Conservation (phyloP, 1,139 yeast genomes). For the Suhomyces bribrorum region DNA sequence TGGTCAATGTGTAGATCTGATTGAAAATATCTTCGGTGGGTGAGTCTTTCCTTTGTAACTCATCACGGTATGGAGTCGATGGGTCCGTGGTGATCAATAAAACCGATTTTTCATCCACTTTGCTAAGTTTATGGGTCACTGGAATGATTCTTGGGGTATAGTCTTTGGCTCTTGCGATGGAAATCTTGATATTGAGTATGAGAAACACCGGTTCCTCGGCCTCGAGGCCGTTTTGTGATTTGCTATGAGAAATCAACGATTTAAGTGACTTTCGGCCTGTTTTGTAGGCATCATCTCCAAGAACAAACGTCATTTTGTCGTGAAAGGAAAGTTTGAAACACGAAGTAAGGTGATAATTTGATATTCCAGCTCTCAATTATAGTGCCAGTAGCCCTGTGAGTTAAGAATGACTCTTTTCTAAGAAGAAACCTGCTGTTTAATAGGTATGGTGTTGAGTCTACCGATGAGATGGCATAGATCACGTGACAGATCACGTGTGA, state of each 20-base stretch:
- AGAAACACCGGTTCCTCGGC: constrained; percentile 44
- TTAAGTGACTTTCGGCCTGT: constrained; percentile 35
- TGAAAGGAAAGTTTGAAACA: not conserved
- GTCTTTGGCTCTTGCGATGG: constrained; percentile 52
- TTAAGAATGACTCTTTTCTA: no score
- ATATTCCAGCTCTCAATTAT: no score
- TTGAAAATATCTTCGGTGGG: constrained; percentile 61
- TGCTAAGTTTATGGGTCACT: constrained; percentile 51
- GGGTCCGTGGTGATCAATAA: constrained; percentile 71
- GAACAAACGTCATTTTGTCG: constrained; percentile 20
- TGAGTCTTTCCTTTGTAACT: constrained; percentile 46
- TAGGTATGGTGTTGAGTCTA: no score
- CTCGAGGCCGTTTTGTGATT: constrained; percentile 18
- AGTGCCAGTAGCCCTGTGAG: no score
- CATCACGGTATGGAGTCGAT: constrained; percentile 52
- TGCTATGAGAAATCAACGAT: constrained; percentile 36
- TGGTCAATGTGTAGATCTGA: constrained; percentile 58
- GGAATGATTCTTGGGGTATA: constrained; percentile 68
- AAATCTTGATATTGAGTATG: constrained; percentile 54
- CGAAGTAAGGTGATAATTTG: constrained; percentile 3
- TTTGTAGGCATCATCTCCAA: constrained; percentile 30
- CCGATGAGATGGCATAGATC: no score
- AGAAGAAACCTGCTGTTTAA: no score
- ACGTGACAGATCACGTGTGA: no score
- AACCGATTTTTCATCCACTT: constrained; percentile 49